Conservation (phyloP, 2,329 filamentous ascomycete species). For the Aciculosporium take region DNA sequence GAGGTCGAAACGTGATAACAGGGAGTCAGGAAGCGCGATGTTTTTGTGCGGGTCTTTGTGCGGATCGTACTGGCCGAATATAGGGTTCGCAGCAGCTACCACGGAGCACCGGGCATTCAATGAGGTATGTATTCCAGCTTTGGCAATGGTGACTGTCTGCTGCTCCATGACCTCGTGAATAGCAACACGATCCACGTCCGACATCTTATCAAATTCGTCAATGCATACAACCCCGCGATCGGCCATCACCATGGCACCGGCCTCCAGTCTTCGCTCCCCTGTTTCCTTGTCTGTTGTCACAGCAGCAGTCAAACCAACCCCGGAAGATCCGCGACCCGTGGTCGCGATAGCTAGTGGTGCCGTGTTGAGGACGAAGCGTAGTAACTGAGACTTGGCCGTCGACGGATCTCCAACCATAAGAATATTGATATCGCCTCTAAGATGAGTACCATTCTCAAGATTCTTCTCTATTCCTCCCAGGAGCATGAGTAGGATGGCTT, state of each 20-base stretch:
- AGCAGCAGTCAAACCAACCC: slow-evolving; percentile 91
- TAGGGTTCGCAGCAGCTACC: slow-evolving; percentile 89
- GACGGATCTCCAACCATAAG: slow-evolving; percentile 98
- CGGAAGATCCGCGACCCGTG: slow-evolving; percentile 89
- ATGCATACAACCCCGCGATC: slow-evolving; percentile 97
- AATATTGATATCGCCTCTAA: slow-evolving; percentile 98
- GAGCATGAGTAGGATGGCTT: slow-evolving; percentile 89
- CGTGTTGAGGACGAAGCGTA: slow-evolving; percentile 94
- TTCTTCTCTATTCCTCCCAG: slow-evolving; percentile 97
- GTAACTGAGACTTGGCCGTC: slow-evolving; percentile 93
- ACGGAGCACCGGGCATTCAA: slow-evolving; percentile 95
- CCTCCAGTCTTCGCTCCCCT: slow-evolving; percentile 83
- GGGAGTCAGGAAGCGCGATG: slow-evolving; percentile 89
- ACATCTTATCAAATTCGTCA: slow-evolving; percentile 99
- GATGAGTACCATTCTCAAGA: slow-evolving; percentile 89
- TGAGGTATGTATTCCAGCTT: slow-evolving; percentile 95
- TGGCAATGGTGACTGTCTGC: slow-evolving; percentile 97
- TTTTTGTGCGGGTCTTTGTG: slow-evolving; percentile 99
- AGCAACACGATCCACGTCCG: slow-evolving; percentile 89
- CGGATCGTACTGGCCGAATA: slow-evolving; percentile 95
- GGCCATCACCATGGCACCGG: slow-evolving; percentile 95
- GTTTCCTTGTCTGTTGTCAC: slow-evolving; percentile 97
- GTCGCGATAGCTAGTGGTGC: slow-evolving; percentile 93
- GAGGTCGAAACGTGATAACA: slow-evolving; percentile 95
- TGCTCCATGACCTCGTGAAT: slow-evolving; percentile 99